A percentile compares a stretch with the other conserved stretches of the same genome.
phyloP scores from a whole-genome alignment of 768 basidiomycete species.

The Hygrophoropsis aurantiaca region DNA sequence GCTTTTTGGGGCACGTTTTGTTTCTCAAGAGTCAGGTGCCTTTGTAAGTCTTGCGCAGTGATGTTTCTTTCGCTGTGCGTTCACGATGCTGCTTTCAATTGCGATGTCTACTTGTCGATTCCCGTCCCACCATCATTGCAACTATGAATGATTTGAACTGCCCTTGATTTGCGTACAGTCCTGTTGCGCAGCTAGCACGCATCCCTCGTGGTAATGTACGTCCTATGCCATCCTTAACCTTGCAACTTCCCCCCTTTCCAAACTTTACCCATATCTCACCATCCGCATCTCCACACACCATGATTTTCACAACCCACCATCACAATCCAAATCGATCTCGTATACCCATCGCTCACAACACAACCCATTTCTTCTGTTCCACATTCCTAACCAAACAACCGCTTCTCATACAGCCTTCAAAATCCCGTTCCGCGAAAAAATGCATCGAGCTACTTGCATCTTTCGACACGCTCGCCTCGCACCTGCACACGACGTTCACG shows the following conservation, averaged over 20 bases:
- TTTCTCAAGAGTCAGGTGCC: constrained; percentile 81
- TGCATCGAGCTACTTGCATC: constrained; percentile 61
- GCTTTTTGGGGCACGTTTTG: constrained; percentile 66
- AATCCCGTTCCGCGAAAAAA: constrained; percentile 55
- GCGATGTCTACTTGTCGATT: too few species aligned
- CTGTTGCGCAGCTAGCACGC: constrained; percentile 59
- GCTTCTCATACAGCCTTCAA: constrained; percentile 36
- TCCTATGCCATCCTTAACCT: neutral
- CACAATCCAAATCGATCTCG: too few species aligned
- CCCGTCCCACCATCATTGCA: neutral
- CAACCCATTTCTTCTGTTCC: neutral
- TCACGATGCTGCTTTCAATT: neutral
- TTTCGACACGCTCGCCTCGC: constrained; percentile 69
- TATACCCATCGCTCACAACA: neutral
- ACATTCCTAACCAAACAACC: constrained; percentile 29
- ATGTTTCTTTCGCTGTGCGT: neutral
- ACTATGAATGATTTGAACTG: neutral
- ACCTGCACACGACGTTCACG: constrained; percentile 72
- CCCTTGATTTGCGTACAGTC: constrained; percentile 38
- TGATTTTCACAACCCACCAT: too few species aligned
- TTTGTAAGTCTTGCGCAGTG: constrained; percentile 54
- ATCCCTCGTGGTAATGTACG: constrained; percentile 27
- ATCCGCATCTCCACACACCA: neutral
- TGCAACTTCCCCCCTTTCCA: neutral
- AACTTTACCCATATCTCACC: neutral